Evolutionary conservation across 1,284 basidiomycete species (phyloP).

Genomic region (Wolfiporia cocos): DNA sequence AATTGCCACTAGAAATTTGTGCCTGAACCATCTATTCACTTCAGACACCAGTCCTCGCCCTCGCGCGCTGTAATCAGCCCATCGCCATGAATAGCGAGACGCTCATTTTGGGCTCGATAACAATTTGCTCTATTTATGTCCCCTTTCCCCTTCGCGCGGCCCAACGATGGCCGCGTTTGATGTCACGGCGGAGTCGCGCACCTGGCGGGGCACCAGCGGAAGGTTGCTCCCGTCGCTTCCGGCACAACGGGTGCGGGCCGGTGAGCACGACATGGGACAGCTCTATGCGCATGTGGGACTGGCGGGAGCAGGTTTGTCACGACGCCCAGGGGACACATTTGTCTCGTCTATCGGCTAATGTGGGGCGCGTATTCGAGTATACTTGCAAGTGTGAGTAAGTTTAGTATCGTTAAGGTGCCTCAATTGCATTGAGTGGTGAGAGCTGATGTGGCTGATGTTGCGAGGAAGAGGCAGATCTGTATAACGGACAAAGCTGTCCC

Average conservation of each 20-base stretch:
- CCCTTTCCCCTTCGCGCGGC: constrained; percentile 48
- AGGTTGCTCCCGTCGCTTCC: constrained; percentile 96
- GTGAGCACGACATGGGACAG: constrained; percentile 93
- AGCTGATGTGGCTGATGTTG: not conserved
- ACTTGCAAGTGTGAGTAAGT: constrained; percentile 92
- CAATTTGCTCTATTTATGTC: constrained; percentile 94
- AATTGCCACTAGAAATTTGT: constrained; percentile 42
- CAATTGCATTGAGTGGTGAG: not conserved
- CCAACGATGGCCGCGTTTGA: constrained; percentile 29
- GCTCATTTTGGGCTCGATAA: constrained; percentile 93
- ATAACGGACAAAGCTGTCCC: constrained; percentile 97
- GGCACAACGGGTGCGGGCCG: constrained; percentile 88
- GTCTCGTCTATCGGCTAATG: constrained; percentile 90
- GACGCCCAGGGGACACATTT: constrained; percentile 89
- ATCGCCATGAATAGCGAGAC: constrained; percentile 72
- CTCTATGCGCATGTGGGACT: constrained; percentile 92
- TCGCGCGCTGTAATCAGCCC: constrained; percentile 69
- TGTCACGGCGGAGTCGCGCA: constrained; percentile 51
- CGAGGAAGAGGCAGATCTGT: constrained; percentile 83
- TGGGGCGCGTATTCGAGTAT: constrained; percentile 95
- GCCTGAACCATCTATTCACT: not conserved
- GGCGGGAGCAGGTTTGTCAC: constrained; percentile 87
- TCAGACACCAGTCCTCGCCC: constrained; percentile 68
- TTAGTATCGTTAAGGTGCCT: constrained; percentile 86
- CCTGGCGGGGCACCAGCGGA: constrained; percentile 94